Conservation (phyloP, 192 early-diverging fungal genomes). For the Coemansia sp. region DNA sequence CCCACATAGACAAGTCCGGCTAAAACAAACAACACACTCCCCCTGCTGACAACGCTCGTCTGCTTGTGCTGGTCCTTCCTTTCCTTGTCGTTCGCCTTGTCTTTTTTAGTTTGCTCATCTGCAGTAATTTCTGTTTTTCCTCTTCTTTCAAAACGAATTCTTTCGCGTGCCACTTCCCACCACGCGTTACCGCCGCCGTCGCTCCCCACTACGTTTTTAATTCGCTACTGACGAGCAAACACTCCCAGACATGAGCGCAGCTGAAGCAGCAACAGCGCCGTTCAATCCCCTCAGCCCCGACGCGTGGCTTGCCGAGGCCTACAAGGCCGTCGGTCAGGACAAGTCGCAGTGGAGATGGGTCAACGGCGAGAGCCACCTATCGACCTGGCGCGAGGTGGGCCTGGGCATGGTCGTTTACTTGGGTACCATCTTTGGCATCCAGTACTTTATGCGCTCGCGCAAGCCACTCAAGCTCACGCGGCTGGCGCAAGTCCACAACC, state of each 20-base stretch:
- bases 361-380: slow-evolving; percentile 48
- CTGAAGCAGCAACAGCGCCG: slow-evolving; percentile 22
- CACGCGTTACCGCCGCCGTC: not conserved
- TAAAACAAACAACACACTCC: not conserved
- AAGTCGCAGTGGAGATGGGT: slow-evolving; percentile 60
- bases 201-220: not conserved
- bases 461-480: slow-evolving; percentile 71
- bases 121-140: not conserved
- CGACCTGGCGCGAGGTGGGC: slow-evolving; percentile 56
- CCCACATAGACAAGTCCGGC: not conserved
- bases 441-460: slow-evolving; percentile 67
- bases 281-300: slow-evolving; percentile 40
- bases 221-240: not conserved
- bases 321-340: slow-evolving; percentile 40
- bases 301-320: slow-evolving; percentile 41
- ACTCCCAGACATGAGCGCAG: slow-evolving; percentile 11
- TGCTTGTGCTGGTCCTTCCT: not conserved
- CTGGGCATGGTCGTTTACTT: slow-evolving; percentile 62
- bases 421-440: slow-evolving; percentile 80
- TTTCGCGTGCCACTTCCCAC: not conserved
- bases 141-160: no score
- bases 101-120: slow-evolving; percentile 1
- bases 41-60: not conserved
- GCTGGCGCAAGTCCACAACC: slow-evolving; percentile 82
- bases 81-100: not conserved